Evolutionary conservation across 1,139 yeast species (phyloP).

Genomic region (Taiozyma sp.): DNA sequence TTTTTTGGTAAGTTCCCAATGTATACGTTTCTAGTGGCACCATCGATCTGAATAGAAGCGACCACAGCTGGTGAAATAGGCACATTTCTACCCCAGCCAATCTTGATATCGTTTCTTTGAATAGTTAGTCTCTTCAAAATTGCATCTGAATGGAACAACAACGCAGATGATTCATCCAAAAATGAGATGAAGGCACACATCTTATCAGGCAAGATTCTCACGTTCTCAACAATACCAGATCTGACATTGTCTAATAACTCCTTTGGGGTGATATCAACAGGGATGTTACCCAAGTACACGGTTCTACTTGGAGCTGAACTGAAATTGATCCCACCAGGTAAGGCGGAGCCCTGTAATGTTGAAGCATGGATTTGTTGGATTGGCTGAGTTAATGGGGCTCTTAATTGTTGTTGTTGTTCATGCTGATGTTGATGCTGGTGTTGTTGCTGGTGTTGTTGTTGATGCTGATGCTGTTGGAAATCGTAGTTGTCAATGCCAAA

Average conservation of each 20-base stretch:
- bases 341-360: not conserved
- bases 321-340: constrained; percentile 21
- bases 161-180: constrained; percentile 46
- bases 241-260: constrained; percentile 86
- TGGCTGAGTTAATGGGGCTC: not conserved
- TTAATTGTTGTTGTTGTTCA: not conserved
- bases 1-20: constrained; percentile 65
- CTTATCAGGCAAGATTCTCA: constrained; percentile 46
- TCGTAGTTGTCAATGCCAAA: constrained; percentile 1
- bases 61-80: constrained; percentile 64
- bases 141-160: constrained; percentile 56
- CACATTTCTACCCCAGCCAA: constrained; percentile 78
- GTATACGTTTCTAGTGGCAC: constrained; percentile 89
- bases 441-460: not conserved
- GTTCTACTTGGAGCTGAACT: constrained; percentile 69
- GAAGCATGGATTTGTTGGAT: not conserved
- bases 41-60: constrained; percentile 73
- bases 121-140: constrained; percentile 43
- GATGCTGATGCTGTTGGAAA: not conserved
- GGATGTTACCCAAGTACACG: constrained; percentile 86
- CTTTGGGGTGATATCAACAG: constrained; percentile 72
- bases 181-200: constrained; percentile 49
- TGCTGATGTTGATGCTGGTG: not conserved
- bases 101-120: constrained; percentile 46
- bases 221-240: constrained; percentile 84